Evolutionary conservation across 2,329 filamentous ascomycete species (phyloP).

Genomic region (Alternaria sp.): DNA sequence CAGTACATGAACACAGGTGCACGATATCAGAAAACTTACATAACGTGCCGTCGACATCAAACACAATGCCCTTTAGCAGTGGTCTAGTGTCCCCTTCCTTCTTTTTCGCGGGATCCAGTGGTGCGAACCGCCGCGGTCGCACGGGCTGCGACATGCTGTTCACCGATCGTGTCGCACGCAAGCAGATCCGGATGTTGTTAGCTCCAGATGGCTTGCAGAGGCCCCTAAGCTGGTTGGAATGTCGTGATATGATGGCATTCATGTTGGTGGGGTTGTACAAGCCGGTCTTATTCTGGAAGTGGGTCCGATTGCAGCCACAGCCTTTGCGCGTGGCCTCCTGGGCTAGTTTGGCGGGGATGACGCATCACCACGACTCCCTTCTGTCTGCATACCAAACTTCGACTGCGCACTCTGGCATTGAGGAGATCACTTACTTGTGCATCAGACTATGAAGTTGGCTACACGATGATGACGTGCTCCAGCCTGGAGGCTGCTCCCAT

Average conservation of each 20-base stretch:
- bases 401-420: not conserved
- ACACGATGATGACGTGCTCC: not conserved
- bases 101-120: conserved; percentile 50
- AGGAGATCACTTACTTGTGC: not conserved
- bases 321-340: not conserved
- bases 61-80: conserved; percentile 68
- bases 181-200: not conserved
- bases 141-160: conserved; percentile 23
- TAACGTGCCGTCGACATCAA: conserved; percentile 94
- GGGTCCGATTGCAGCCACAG: conserved; percentile 10
- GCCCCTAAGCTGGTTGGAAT: conserved; percentile 3
- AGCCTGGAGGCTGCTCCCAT: not conserved
- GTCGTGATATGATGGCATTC: conserved; percentile 1
- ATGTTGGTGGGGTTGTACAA: conserved; percentile 9
- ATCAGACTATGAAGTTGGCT: not conserved
- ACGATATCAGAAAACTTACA: conserved; percentile 64
- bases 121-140: conserved; percentile 57
- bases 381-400: not conserved
- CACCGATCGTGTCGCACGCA: conserved; percentile 4
- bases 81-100: conserved; percentile 48
- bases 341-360: not conserved
- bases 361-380: not conserved
- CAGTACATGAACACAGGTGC: conserved; percentile 3
- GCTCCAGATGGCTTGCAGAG: not conserved
- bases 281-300: conserved; percentile 4